These are phyloP conservation scores for Aspergillus sp. DNA, from an alignment of 2,329 filamentous ascomycete species.

Conservation along the genomic window DNA sequence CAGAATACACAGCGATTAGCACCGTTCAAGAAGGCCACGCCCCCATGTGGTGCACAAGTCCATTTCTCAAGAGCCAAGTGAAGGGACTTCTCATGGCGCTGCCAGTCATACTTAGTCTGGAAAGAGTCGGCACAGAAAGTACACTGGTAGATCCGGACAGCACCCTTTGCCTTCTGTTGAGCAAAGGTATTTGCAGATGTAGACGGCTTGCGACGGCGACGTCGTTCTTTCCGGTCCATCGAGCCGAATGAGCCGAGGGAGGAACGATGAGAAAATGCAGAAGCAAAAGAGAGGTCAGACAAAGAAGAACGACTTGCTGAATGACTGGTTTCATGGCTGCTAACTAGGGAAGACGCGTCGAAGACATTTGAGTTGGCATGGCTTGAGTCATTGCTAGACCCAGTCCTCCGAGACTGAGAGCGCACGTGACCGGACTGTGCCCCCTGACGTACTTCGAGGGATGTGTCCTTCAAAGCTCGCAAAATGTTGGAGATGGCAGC, in stretches of 20 bases:
- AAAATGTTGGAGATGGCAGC: constrained; percentile 64
- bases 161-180: constrained; percentile 41
- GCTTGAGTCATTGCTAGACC: constrained; percentile 54
- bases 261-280: constrained; percentile 55
- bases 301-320: constrained; percentile 55
- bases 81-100: constrained; percentile 58
- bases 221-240: constrained; percentile 58
- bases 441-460: constrained; percentile 34
- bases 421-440: constrained; percentile 33
- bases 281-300: constrained; percentile 55
- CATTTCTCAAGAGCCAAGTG: constrained; percentile 58
- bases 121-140: constrained; percentile 60
- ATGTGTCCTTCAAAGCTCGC: constrained; percentile 54
- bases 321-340: constrained; percentile 54
- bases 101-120: constrained; percentile 60
- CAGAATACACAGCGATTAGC: constrained; percentile 61
- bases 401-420: constrained; percentile 38
- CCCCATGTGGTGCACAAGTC: constrained; percentile 61
- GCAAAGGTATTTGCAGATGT: constrained; percentile 42
- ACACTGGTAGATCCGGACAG: constrained; percentile 55
- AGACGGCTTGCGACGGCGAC: constrained; percentile 53
- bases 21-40: constrained; percentile 51
- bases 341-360: constrained; percentile 50
- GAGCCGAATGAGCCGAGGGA: constrained; percentile 59
- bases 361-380: constrained; percentile 53